These are phyloP conservation scores for Pseudozyma thailandica DNA, from an alignment of 1,284 basidiomycete genomes.

Conservation along the genomic window DNA sequence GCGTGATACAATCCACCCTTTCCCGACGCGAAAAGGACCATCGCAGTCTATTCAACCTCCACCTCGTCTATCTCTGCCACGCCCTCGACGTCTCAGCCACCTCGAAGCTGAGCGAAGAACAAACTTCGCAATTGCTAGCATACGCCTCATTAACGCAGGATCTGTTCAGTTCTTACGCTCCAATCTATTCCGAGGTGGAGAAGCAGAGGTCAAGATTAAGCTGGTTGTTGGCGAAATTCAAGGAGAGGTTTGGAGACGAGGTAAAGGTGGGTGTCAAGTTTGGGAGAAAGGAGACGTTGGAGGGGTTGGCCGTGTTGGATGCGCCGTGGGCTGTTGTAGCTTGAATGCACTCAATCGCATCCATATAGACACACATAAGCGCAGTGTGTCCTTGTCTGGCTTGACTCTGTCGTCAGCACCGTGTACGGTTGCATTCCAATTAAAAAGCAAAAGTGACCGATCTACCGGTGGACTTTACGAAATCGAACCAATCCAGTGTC, in stretches of 20 bases:
- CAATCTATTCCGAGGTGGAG: conserved; percentile 21
- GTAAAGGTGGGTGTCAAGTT: not conserved
- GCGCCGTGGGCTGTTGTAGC: conserved; percentile 14
- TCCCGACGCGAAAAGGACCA: conserved; percentile 8
- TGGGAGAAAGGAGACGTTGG: not conserved
- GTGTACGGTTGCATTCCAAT: too few species aligned
- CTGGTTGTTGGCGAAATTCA: conserved; percentile 3
- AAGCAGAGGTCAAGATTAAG: conserved; percentile 4
- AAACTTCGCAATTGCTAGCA: conserved; percentile 14
- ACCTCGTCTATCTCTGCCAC: conserved; percentile 24
- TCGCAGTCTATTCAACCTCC: conserved; percentile 18
- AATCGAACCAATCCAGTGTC: conserved; percentile 50
- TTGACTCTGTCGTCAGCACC: too few species aligned
- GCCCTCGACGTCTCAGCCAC: conserved; percentile 4
- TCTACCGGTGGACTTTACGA: conserved; percentile 28
- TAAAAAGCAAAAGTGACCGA: conserved; percentile 45
- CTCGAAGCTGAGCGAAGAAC: conserved; percentile 3
- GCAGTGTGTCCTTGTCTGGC: too few species aligned
- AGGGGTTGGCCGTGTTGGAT: conserved; percentile 17
- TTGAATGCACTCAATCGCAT: not conserved
- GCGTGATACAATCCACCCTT: conserved; percentile 17
- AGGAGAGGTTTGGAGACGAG: not conserved
- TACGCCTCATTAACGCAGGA: conserved; percentile 25
- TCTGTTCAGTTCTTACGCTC: conserved; percentile 15
- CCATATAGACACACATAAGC: not conserved